phyloP scores from a whole-genome alignment of 164 flowering plant genomes.

The Warburgia ugandensis region DNA sequence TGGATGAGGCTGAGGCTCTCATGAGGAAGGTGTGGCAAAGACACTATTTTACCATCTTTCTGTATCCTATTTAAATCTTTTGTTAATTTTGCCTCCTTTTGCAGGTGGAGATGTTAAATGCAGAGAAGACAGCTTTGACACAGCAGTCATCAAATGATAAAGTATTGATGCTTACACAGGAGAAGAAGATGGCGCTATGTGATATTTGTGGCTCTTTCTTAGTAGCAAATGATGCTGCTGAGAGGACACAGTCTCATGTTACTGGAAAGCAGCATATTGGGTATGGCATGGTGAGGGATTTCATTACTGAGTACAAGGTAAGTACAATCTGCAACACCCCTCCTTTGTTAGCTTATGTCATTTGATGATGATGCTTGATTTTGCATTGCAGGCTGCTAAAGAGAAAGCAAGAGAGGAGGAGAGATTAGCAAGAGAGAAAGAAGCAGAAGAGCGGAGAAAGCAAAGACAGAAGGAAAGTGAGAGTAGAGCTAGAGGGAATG shows the following conservation, averaged over 20 bases:
- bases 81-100: not conserved
- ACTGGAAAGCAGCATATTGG: constrained; percentile 98
- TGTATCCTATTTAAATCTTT: not conserved
- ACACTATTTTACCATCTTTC: not conserved
- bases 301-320: constrained; percentile 75
- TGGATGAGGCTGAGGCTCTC: constrained; percentile 98
- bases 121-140: constrained; percentile 68
- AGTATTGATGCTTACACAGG: constrained; percentile 66
- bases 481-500: constrained; percentile 46
- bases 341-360: not conserved
- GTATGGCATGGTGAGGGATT: constrained; percentile 95
- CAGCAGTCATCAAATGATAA: constrained; percentile 55
- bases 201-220: constrained; percentile 96
- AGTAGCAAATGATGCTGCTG: constrained; percentile 94
- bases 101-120: constrained; percentile 82
- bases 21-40: constrained; percentile 72
- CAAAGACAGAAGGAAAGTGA: constrained; percentile 67
- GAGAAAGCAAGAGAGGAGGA: constrained; percentile 91
- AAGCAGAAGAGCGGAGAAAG: constrained; percentile 83
- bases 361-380: not conserved
- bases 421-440: constrained; percentile 74
- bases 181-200: constrained; percentile 96
- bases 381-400: constrained; percentile 53
- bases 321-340: not conserved
- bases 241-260: constrained; percentile 94